Base-by-base conservation (phyloP, 805 yeast genomes). In the Yarrowia alimentaria region DNA sequence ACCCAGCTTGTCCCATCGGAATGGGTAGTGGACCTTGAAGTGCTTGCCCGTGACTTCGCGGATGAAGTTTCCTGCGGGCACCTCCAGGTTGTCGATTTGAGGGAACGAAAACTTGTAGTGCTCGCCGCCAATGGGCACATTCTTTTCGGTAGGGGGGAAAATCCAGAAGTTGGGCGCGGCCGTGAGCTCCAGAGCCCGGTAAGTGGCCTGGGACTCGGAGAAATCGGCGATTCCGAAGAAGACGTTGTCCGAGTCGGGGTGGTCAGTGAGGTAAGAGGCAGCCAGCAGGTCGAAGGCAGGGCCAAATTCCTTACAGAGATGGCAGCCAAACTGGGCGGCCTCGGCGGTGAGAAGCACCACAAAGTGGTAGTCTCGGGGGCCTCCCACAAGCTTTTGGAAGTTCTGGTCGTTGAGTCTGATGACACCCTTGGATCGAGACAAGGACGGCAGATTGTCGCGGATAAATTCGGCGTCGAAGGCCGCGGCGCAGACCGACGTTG, bases 181-280 rank as follows among this genome's bases (percentile, higher is more conserved):
- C 57, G 77, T 77, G 59, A 91, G 67, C 25, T 75, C 63, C 58
- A 83, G 69, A 12, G 70, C 64, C 58, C 72, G 73, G 66, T 80
- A 85, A 10, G 77, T 66, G 35, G 68, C 68, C 58, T 74, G 75
- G 12, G 80, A 73, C 38, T 78, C 78, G 37, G 72, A 68, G 61
- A 85, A 81, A 61, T 91, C 96, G 12, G 94, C 81, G 33, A 74
- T 68, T 13, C 86, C 85, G 65, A 91, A 86, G 69, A 77, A 81
- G 29, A 90, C 67, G 22, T 71, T 75, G 37, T 73, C 76, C 32
- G 77, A 54, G 5, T 55, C 57, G 16, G 87, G 83, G 59, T 78
- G 81, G 33, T 76, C 81, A 29, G 72, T 62, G 52, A 68, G 62
- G 81, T 83, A 85, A 18, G 90, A 81, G 42, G 70, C 60, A 6